phyloP scores from a whole-genome alignment of 768 basidiomycete genomes.

The Phaeotremella fagi region DNA sequence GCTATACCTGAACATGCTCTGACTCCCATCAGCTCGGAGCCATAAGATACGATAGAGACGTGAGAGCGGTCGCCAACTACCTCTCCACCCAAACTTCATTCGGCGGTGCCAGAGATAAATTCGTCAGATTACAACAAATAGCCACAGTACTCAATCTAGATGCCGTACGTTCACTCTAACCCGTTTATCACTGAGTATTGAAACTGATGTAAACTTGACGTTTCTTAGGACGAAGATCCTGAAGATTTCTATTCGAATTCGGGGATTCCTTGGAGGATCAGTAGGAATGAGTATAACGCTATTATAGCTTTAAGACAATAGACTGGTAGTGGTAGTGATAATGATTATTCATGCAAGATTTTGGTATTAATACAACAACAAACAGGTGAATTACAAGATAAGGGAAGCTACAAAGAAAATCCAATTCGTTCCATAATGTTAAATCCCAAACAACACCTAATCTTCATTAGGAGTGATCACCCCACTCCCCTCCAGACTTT shows the following conservation, averaged over 20 bases:
- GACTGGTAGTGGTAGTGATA: too few species aligned
- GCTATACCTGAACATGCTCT: not conserved
- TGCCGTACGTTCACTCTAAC: slow-evolving; percentile 39
- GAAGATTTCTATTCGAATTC: slow-evolving; percentile 92
- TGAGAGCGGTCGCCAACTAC: slow-evolving; percentile 75
- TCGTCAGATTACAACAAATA: slow-evolving; percentile 85
- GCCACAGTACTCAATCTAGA: slow-evolving; percentile 87
- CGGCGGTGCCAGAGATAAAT: slow-evolving; percentile 88
- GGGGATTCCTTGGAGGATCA: slow-evolving; percentile 57
- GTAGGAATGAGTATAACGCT: slow-evolving; percentile 33
- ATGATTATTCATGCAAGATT: too few species aligned
- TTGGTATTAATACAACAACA: too few species aligned
- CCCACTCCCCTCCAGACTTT: not conserved
- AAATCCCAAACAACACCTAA: not conserved
- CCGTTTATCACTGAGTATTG: slow-evolving; percentile 8
- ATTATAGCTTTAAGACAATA: slow-evolving; percentile 32
- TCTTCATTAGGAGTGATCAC: too few species aligned
- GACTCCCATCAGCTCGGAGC: slow-evolving; percentile 69
- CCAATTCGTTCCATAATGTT: not conserved
- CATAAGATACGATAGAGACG: slow-evolving; percentile 87
- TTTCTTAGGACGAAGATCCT: slow-evolving; percentile 76
- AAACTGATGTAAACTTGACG: not conserved
- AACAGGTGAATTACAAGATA: too few species aligned
- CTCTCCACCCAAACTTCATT: slow-evolving; percentile 82
- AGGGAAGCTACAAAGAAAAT: too few species aligned